Conservation (phyloP, 1,284 basidiomycete genomes). For the Takashimella koratensis region DNA sequence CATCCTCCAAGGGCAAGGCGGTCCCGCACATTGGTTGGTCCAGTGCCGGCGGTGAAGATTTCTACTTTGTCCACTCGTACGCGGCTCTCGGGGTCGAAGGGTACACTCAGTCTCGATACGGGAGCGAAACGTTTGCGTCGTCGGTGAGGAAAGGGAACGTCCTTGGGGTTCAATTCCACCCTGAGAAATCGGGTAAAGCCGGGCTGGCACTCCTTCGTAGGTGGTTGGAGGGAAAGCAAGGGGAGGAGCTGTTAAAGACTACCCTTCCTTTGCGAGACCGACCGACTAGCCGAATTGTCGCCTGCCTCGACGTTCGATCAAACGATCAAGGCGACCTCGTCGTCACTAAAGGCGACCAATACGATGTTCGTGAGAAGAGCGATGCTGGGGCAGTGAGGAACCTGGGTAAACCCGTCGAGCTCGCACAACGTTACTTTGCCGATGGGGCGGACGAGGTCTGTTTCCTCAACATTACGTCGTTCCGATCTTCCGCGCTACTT, state of each 20-base stretch:
- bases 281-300: slow-evolving; percentile 84
- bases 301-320: slow-evolving; percentile 95
- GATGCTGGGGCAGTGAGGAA: slow-evolving; percentile 79
- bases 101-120: slow-evolving; percentile 88
- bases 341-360: slow-evolving; percentile 99
- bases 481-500: slow-evolving; percentile 88
- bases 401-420: slow-evolving; percentile 93
- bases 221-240: slow-evolving; percentile 66
- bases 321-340: slow-evolving; percentile 97
- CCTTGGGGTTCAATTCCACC: slow-evolving; percentile 96
- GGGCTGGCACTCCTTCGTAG: slow-evolving; percentile 75
- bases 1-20: slow-evolving; percentile 43
- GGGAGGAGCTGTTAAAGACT: slow-evolving; percentile 56
- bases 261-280: not conserved
- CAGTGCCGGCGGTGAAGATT: slow-evolving; percentile 54
- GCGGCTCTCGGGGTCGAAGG: slow-evolving; percentile 59
- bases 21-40: slow-evolving; percentile 42
- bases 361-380: slow-evolving; percentile 87
- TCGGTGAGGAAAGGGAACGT: slow-evolving; percentile 79
- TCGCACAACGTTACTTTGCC: slow-evolving; percentile 80
- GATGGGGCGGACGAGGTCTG: slow-evolving; percentile 95
- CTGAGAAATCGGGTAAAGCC: slow-evolving; percentile 93
- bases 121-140: slow-evolving; percentile 86
- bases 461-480: slow-evolving; percentile 98
- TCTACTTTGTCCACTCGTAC: slow-evolving; percentile 98